These are phyloP conservation scores for Triadica sebifera DNA, from an alignment of 345 rosid species.

Conservation along the genomic window DNA sequence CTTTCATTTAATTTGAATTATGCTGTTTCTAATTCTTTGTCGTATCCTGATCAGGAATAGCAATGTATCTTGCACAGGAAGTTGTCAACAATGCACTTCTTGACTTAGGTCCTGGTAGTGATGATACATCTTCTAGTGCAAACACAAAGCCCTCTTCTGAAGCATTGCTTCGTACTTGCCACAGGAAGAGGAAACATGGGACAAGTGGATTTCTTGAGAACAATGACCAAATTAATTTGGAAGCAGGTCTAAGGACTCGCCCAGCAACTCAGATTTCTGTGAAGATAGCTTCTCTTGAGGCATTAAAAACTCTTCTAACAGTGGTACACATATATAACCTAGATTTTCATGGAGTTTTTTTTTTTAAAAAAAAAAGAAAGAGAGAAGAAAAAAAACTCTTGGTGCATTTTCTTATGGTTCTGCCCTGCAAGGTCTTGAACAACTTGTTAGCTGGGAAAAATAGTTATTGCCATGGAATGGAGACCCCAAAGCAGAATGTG, in stretches of 20 bases:
- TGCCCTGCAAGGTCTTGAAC: not conserved
- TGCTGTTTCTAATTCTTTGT: constrained; percentile 12
- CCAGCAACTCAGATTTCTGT: constrained; percentile 38
- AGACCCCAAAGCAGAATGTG: too few species aligned
- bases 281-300: constrained; percentile 77
- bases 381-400: too few species aligned
- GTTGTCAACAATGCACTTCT: constrained; percentile 47
- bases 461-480: not conserved
- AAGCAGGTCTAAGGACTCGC: constrained; percentile 32
- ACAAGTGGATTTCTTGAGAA: constrained; percentile 35
- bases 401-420: not conserved
- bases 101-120: constrained; percentile 45
- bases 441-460: not conserved
- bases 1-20: constrained; percentile 3
- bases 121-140: constrained; percentile 33
- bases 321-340: constrained; percentile 53
- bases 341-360: not conserved
- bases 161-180: constrained; percentile 29
- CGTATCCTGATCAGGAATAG: constrained; percentile 55
- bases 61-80: constrained; percentile 62
- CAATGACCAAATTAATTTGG: constrained; percentile 36
- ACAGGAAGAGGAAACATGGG: constrained; percentile 65
- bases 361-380: too few species aligned
- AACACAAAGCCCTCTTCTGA: constrained; percentile 29
- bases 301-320: constrained; percentile 65